Conservation (phyloP, 2,329 filamentous ascomycete species). For the Aspergillus sp. region DNA sequence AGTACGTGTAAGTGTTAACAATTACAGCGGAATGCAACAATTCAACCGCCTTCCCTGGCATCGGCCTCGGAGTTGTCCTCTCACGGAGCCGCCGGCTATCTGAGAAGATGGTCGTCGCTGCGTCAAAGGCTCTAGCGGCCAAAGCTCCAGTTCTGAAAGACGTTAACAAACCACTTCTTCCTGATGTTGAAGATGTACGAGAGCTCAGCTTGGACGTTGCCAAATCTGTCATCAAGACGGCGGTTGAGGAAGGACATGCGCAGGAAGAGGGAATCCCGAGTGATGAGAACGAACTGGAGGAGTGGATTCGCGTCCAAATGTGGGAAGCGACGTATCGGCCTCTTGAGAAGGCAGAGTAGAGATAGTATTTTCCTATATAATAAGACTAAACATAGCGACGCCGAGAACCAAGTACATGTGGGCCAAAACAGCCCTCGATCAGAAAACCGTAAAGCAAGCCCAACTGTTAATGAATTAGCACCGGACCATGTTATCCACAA, state of each 20-base stretch:
- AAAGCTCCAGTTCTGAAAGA: slow-evolving; percentile 70
- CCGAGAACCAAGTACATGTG: too few species aligned
- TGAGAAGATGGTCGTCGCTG: slow-evolving; percentile 78
- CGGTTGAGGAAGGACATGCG: slow-evolving; percentile 67
- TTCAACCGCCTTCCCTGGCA: slow-evolving; percentile 79
- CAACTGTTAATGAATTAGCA: too few species aligned
- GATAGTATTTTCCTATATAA: too few species aligned
- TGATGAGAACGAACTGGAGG: slow-evolving; percentile 33
- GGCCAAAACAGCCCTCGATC: too few species aligned
- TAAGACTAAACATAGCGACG: too few species aligned
- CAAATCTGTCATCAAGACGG: slow-evolving; percentile 69
- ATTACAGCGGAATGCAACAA: slow-evolving; percentile 80
- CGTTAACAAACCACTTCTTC: slow-evolving; percentile 65
- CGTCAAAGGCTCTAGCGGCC: slow-evolving; percentile 69
- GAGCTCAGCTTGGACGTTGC: slow-evolving; percentile 78
- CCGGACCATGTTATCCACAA: too few species aligned
- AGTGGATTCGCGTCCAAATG: slow-evolving; percentile 45
- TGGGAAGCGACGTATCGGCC: slow-evolving; percentile 41
- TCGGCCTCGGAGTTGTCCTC: slow-evolving; percentile 76
- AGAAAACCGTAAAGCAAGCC: too few species aligned
- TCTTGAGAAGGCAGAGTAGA: slow-evolving; percentile 9
- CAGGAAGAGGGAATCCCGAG: slow-evolving; percentile 65
- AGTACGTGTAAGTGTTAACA: slow-evolving; percentile 21
- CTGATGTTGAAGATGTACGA: slow-evolving; percentile 72
- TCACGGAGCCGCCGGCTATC: slow-evolving; percentile 66